These are phyloP conservation scores for Lycium barbarum DNA, from an alignment of 257 asterid genomes.

Conservation along the genomic window DNA sequence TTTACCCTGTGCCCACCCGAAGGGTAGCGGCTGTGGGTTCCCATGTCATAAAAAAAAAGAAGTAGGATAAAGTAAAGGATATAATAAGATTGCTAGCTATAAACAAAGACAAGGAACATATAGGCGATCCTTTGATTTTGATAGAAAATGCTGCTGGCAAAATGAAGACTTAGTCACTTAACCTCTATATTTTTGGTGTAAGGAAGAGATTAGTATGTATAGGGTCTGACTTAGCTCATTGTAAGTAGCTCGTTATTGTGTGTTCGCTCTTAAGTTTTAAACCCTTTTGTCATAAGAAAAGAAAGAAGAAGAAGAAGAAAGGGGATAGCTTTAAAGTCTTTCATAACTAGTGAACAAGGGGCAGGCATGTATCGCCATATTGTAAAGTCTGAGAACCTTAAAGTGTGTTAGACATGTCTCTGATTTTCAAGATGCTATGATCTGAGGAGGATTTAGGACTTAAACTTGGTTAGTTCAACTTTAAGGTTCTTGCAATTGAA, in stretches of 20 bases:
- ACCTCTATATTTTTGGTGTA: not conserved
- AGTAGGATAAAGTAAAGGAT: too few relatives aligned
- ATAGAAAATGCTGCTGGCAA: slow-evolving; percentile 3
- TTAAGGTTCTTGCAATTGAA: not conserved
- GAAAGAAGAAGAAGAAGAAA: not conserved
- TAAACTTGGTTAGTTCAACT: not conserved
- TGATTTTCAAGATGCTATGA: not conserved
- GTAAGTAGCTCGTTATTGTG: not conserved
- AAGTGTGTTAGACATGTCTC: not conserved
- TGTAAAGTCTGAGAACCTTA: not conserved
- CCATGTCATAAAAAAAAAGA: too few relatives aligned
- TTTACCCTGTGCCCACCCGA: too few relatives aligned
- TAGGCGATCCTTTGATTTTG: not conserved
- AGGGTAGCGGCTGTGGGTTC: too few relatives aligned
- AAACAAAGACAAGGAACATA: not conserved
- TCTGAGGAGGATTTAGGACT: not conserved
- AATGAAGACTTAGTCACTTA: not conserved
- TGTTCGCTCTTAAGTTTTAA: not conserved
- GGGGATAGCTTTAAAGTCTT: not conserved
- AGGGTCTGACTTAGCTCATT: not conserved
- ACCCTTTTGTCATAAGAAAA: not conserved
- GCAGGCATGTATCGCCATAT: not conserved
- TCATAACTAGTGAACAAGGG: not conserved
- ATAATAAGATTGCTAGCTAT: too few relatives aligned
- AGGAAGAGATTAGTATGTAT: not conserved